Base-by-base conservation (phyloP, 2,329 filamentous ascomycete species). In the Alternaria atra region DNA sequence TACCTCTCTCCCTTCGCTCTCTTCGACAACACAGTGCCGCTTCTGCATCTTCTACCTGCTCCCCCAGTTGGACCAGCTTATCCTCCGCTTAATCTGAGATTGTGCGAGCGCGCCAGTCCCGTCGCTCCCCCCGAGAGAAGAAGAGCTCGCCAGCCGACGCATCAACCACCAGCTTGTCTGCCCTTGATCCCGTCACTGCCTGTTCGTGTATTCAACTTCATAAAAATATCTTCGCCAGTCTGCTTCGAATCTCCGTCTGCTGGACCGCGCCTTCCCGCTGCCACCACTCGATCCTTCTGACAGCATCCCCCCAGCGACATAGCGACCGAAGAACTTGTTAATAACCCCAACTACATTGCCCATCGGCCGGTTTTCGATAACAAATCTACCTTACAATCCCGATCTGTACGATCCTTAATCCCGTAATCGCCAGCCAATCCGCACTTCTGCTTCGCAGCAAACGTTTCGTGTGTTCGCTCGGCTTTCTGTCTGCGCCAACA, bases 321-420 rank as follows among this genome's bases (percentile, higher is more conserved):
- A 23, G 66, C 69, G 58, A 70, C 72, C 43, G 52, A 60, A 65
- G 52, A 55, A 56, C 61, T 66, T 77, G 75, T 77, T 77, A 77
- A 77, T 77, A 77, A 64, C 69, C 69, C 69, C 71, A 72, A 72
- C 71, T 73, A 63, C 72, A 70, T 73, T 73, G 71, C 73, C 73
- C 70, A 66, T 79, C 74, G 73, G 75, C 75, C 73, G 70, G 70
- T 71, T 70, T 74, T 69, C 75, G 65, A 74, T 74, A 68, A 63
- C 65, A 68, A 58, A 60, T 65, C 69, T 73, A 73, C 69, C 53
- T 64, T 69, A 71, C 64, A 64, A 62, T 29, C 67, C 63, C 58
- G 73, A 77, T 77, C 75, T 62, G 54, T 70, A 73, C 75, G 75
- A 78, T 78, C 76, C 74, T 74, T 79, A 79, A 79, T 79, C 73